Evolutionary conservation across 2,329 filamentous ascomycete species (phyloP), one percentile per base, ranked within the genome.

Genomic region (Phoma sp.): DNA sequence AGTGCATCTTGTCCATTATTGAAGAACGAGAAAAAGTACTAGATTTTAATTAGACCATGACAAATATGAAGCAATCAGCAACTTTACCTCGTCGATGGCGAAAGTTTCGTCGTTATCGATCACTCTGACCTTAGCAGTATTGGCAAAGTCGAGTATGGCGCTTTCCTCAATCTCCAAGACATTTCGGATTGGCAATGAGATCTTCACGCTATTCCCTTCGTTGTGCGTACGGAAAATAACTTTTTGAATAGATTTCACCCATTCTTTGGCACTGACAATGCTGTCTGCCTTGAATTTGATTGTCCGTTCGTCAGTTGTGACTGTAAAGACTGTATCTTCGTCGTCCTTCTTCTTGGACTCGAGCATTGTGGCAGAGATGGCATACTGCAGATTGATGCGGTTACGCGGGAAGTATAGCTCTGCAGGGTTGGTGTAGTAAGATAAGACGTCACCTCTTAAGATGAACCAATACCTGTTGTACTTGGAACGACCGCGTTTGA

Each of bases 11-110:
- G 87, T 6, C 92, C 92, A 59, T 88, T 88, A 62, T 86, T 89
- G 72, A 97, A 96, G 76, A 98, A 98, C 0, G 93, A 95, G 74
- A 99, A 98, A 73, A 96, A 98, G 72, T 98, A 97, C 86, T 93
- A 55, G 9, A 7, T 9, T 2, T 1, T 9, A 18, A 33, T 67
- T 47, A 69, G 61, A 38, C 32, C 35, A 23, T 29, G 2, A 7
- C 9, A 4, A 7, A 10, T 47, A 13, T 11, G 25, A 23, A 11
- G 39, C 46, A 27, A 5, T 7, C 9, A 22, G 43, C 13, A 37
- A 25, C 78, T 60, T n/a, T 78, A 91, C 90, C 82, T 99, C 95
- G 67, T 99, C 95, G 60, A 98, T 90, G 2, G 93, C 93, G 75
- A 90, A 98, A 0, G 91, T 96, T 74, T 97, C 93, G 60, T 95